Conservation (phyloP, 352 stramenopile species). For the Pythium brassicae region DNA sequence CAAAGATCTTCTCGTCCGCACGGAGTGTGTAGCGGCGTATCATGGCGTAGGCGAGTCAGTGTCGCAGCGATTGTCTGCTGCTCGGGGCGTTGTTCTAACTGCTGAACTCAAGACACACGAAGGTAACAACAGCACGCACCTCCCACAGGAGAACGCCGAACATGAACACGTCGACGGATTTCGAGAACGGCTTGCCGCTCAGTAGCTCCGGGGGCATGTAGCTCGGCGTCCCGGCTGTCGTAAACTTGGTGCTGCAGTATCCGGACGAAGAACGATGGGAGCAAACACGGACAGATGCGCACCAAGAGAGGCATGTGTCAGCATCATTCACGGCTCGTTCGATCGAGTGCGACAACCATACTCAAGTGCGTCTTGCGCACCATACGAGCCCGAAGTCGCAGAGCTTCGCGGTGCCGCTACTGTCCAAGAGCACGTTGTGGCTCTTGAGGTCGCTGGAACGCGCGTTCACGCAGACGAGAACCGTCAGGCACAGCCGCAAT, state of each 20-base stretch:
- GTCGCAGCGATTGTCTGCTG: no score
- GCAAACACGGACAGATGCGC: not conserved
- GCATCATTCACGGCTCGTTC: no score
- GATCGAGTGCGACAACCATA: no score
- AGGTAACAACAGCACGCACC: constrained; percentile 16
- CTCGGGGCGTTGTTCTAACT: no score
- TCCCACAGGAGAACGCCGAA: constrained; percentile 92
- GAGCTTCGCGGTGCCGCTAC: constrained; percentile 73
- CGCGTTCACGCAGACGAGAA: not conserved
- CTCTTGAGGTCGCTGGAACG: constrained; percentile 83
- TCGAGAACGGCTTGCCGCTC: constrained; percentile 76
- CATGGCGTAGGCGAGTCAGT: no score
- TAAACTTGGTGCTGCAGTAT: constrained; percentile 56
- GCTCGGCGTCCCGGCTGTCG: constrained; percentile 82
- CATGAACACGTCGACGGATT: constrained; percentile 91
- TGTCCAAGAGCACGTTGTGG: constrained; percentile 82
- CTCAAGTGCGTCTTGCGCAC: constrained; percentile 16
- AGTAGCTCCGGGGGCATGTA: constrained; percentile 90
- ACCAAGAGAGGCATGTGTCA: no score
- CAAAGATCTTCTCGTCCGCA: no score
- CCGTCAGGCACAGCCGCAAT: not conserved
- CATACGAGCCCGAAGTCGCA: constrained; percentile 90
- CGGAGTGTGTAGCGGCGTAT: no score
- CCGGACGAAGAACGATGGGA: not conserved
- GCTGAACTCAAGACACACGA: not conserved